Evolutionary conservation across 345 rosid species (phyloP).

Genomic region (Eucalyptus cloeziana): DNA sequence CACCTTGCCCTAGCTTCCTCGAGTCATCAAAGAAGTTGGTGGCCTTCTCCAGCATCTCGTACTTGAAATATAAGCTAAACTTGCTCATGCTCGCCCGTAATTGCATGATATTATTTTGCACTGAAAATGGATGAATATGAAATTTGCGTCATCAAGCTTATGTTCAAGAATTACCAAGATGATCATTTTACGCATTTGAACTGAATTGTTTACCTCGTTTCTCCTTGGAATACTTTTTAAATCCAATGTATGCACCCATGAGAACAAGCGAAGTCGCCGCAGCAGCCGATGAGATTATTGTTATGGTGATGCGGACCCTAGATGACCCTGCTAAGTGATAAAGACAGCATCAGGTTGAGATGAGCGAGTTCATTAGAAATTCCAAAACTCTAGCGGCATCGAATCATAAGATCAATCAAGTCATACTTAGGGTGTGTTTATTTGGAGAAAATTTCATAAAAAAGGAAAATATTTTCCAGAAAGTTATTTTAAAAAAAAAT

Average conservation of each 20-base stretch:
- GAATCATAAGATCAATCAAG: neutral
- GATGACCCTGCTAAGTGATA: neutral
- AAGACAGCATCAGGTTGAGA: neutral
- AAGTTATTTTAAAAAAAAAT: too few relatives aligned
- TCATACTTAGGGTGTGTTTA: neutral
- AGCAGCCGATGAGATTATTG: neutral
- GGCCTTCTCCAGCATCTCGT: slow-evolving; percentile 59
- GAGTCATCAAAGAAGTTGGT: slow-evolving; percentile 42
- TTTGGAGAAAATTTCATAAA: too few relatives aligned
- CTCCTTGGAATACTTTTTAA: neutral
- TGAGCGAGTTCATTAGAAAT: neutral
- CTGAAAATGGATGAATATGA: neutral
- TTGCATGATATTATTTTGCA: neutral
- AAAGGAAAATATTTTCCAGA: too few relatives aligned
- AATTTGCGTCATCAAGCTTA: neutral
- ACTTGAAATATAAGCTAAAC: slow-evolving; percentile 33
- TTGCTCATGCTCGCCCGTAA: neutral
- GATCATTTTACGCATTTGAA: neutral
- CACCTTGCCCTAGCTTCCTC: slow-evolving; percentile 76
- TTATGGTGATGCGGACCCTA: neutral
- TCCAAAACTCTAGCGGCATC: neutral
- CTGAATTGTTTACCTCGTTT: neutral
- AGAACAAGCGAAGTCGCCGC: neutral
- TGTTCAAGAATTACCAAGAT: neutral
- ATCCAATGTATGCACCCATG: neutral